Base-by-base conservation (phyloP, 1,284 basidiomycete species). In the Apiotrichum porosum region DNA sequence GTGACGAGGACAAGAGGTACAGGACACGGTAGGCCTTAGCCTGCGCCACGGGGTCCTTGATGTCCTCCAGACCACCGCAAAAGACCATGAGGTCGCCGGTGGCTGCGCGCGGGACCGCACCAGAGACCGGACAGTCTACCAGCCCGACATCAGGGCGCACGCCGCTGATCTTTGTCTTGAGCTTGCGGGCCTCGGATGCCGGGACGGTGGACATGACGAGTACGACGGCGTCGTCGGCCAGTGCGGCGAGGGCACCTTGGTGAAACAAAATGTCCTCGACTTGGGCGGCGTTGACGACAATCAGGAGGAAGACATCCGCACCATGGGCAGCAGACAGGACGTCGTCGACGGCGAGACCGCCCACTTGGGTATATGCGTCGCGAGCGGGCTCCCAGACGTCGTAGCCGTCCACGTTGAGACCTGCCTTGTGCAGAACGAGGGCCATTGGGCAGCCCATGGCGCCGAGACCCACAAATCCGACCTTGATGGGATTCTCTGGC, bases 41-140 rank as follows among this genome's bases (percentile, higher is more conserved):
- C 6, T 21, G n/a, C 4, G 26, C 23, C 12, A 26, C 33, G 17
- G 2, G 19, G 13, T 9, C 24, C 12, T 31, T 37, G 12, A 26
- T n/a, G 3, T 39, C 42, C 2, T 61, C 49, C 4, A 56, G 44
- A 0, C 64, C 63, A 10, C 56, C 56, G 32, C 52, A 56, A 47
- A 68, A 59, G 48, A 69, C 58, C 30, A 57, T 66, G 14, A 69
- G 55, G 33, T 63, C 62, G 24, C 67, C 67, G 8, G 49, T 37
- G 6, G 58, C 64, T 1, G 67, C 65, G 18, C 67, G 62, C 4
- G 54, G 42, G 2, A 57, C 54, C 1, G 61, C 65, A 5, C 67
- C 67, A 0, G 65, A 68, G 3, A 69, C 65, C 4, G 67, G 67
- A 15, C 53, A 52, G 51, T 69, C 67, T 31, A 69, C 44, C 6